Evolutionary conservation across 306 rosid genomes (phyloP), one percentile per base, ranked within the genome.

Genomic region (Alnus glutinosa): DNA sequence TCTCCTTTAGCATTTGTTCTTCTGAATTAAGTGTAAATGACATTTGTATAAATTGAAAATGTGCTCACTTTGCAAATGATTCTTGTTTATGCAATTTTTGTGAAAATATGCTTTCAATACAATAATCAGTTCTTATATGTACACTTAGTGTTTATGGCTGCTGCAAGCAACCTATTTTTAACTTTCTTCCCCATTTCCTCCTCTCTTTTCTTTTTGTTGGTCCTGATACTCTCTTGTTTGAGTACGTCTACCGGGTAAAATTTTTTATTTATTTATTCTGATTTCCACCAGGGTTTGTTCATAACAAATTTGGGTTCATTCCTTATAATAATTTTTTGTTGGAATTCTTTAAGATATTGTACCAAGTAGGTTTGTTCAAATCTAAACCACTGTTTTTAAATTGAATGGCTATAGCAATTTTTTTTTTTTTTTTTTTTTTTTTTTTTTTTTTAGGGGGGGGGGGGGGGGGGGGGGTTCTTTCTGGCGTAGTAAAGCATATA

Each of bases 21-120:
- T 80, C 73, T 73, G 79, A 75, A 86, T 84, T 78, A 84, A 86
- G 84, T 93, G 94, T 90, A 90, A 72, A 90, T 90, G 90, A 90
- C 79, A 80, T 86, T 74, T 84, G 90, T 88, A 83, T 73, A 88
- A 86, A 82, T 75, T 47, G 85, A 77, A 79, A 48, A 77, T 80
- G 55, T 70, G 75, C 73, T 23, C 69, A 77, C 75, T 80, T 78
- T 70, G 81, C 75, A 77, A 80, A 81, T 78, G 82, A 84, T 91
- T 89, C 46, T 81, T 85, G 82, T 81, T 75, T 49, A 74, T 77
- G 77, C 64, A 58, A 77, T 81, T 75, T 78, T 86, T 90, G 92
- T 92, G 32, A 89, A 83, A 68, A 89, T 87, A 83, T 90, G 84
- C 70, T 79, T 85, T 69, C 7, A 47, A 57, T 61, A 50, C 55